Evolutionary conservation across 495 filamentous ascomycete species (phyloP).

Genomic region (Podospora pseudoanserina): DNA sequence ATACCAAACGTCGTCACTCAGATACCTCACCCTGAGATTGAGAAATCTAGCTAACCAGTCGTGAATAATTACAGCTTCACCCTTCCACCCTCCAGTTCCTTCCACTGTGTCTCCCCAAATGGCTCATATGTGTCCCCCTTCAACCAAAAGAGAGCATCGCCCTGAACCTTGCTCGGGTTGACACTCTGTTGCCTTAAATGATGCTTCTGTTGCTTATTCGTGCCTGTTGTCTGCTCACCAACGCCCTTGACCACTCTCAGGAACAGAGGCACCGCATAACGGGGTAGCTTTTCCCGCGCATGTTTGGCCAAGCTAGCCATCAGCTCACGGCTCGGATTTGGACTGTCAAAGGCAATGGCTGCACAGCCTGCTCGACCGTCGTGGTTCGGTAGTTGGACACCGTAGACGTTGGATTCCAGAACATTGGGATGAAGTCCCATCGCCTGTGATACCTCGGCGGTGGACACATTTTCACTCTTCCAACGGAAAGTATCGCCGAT

Average conservation of each 20-base stretch:
- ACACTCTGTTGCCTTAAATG: slow-evolving; percentile 65
- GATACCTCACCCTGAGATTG: too few relatives aligned
- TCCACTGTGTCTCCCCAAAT: slow-evolving; percentile 67
- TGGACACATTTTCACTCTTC: slow-evolving; percentile 91
- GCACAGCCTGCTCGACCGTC: slow-evolving; percentile 86
- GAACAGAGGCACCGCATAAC: slow-evolving; percentile 76
- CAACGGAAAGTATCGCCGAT: slow-evolving; percentile 96
- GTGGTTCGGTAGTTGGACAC: slow-evolving; percentile 75
- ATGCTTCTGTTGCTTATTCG: slow-evolving; percentile 83
- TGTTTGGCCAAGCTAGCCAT: slow-evolving; percentile 60
- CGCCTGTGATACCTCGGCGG: slow-evolving; percentile 72
- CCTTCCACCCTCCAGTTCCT: slow-evolving; percentile 57
- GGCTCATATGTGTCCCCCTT: slow-evolving; percentile 64
- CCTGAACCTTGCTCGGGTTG: slow-evolving; percentile 54
- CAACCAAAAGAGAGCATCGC: slow-evolving; percentile 60
- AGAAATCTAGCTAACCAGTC: too few relatives aligned
- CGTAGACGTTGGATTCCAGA: slow-evolving; percentile 83
- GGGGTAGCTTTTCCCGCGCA: slow-evolving; percentile 53
- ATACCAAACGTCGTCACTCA: too few relatives aligned
- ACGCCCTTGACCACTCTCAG: slow-evolving; percentile 57
- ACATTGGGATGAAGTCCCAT: slow-evolving; percentile 64
- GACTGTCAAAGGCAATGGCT: slow-evolving; percentile 53
- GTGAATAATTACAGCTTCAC: slow-evolving; percentile 57
- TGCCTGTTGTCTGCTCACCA: slow-evolving; percentile 66
- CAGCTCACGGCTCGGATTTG: slow-evolving; percentile 29